Base-by-base conservation (phyloP, 2,329 filamentous ascomycete genomes). In the Escovopsis sp. region DNA sequence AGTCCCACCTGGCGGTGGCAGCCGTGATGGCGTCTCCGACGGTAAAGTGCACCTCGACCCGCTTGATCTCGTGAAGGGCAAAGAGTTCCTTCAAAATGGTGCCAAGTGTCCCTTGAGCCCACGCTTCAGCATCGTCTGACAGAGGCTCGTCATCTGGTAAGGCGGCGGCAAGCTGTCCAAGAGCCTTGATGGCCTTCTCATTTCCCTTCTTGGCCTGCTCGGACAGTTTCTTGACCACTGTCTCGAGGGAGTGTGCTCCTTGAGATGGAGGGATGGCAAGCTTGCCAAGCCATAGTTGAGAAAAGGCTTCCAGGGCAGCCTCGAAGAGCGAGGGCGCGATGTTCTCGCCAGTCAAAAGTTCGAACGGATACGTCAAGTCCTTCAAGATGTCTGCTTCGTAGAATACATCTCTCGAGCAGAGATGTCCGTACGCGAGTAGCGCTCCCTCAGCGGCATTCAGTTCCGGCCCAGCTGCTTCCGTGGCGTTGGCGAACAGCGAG, bases 11-110 rank as follows among this genome's bases (percentile, higher is more conserved):
- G 32, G 73, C 76, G 32, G 84, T 73, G 7, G 82, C 74, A 37
- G 83, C 83, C 37, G 83, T 81, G 41, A 96, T 72, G 11, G 91
- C 86, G 57, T 94, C 88, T 12, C 91, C 91, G 25, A 94, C 78
- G 0, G 86, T 76, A 56, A 98, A 95, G 47, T 95, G 89, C 1
- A 88, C 73, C 57, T 96, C 89, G 0, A 84, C 76, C 50, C 87
- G 81, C 50, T 84, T 84, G 35, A 91, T 76, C 55, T 94, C 87
- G 51, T 93, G 82, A 3, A 96, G 67, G 9, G 71, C 71, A 55
- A 88, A 84, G 0, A 96, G 65, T 25, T 74, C 76, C 10, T 76
- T 69, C 11, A 86, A 61, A 6, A 94, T 72, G 9, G 68, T 62
- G 2, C 62, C 62, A 1, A 83, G 58, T 1, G 60, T 48, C 11